Evolutionary conservation across 805 yeast species (phyloP).

Genomic region (Candida tallmaniae): DNA sequence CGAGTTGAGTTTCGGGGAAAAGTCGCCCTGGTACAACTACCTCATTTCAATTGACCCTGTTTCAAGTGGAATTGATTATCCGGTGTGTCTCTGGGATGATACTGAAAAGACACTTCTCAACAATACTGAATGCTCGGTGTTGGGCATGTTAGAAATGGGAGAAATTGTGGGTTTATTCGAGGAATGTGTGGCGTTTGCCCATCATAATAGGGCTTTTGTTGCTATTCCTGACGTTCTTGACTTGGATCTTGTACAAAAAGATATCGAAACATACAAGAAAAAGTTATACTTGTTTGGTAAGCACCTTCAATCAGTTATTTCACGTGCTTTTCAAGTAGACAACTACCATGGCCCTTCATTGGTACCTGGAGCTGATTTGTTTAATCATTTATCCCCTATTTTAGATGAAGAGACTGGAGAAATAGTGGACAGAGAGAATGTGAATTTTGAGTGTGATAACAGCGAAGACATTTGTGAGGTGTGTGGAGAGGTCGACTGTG

Average conservation of each 20-base stretch:
- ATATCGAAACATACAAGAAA: conserved; percentile 11
- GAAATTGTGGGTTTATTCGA: conserved; percentile 40
- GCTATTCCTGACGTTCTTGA: conserved; percentile 35
- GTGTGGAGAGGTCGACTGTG: conserved; percentile 34
- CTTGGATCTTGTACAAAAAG: conserved; percentile 14
- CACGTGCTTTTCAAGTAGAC: conserved; percentile 82
- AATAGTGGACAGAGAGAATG: conserved; percentile 37
- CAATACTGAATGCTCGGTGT: conserved; percentile 59
- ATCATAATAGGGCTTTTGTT: conserved; percentile 19
- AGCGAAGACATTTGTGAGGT: conserved; percentile 22
- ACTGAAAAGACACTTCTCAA: conserved; percentile 42
- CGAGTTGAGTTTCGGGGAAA: conserved; percentile 53
- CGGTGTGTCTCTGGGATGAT: conserved; percentile 65
- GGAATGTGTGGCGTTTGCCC: conserved; percentile 41
- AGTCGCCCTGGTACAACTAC: conserved; percentile 80
- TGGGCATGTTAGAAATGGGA: conserved; percentile 52
- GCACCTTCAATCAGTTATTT: conserved; percentile 56
- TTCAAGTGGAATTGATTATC: conserved; percentile 26
- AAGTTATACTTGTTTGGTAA: conserved; percentile 49
- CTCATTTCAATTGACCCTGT: conserved; percentile 47
- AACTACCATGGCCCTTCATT: conserved; percentile 66
- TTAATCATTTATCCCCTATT: conserved; percentile 59
- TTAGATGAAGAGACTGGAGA: conserved; percentile 8
- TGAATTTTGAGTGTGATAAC: conserved; percentile 52
- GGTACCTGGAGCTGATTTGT: conserved; percentile 89